Percentiles rank a stretch among this genome's conserved stretches.
Conservation (phyloP, 2,329 filamentous ascomycete species). For the Trichoderma polysporum region DNA sequence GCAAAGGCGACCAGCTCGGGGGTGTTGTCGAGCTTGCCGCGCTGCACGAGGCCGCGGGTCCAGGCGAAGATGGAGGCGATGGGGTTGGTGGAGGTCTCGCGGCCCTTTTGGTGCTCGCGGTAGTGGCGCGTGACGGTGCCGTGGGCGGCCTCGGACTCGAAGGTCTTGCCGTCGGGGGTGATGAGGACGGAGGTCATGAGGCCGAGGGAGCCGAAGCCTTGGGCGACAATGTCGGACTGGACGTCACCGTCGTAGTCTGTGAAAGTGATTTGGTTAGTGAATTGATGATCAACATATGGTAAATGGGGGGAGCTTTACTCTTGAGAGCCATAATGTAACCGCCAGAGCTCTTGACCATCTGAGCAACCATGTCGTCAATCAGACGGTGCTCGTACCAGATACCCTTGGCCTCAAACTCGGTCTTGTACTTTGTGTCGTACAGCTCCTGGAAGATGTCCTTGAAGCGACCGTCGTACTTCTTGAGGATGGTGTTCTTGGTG, state of each 20-base stretch:
- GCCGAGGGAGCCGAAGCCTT: slow-evolving; percentile 96
- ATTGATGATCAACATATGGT: neutral
- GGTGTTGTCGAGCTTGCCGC: slow-evolving; percentile 89
- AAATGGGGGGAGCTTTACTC: slow-evolving; percentile 58
- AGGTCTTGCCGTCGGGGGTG: slow-evolving; percentile 94
- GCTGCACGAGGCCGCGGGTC: slow-evolving; percentile 91
- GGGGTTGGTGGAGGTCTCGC: slow-evolving; percentile 96
- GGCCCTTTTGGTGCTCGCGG: slow-evolving; percentile 97
- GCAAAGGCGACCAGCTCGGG: slow-evolving; percentile 90
- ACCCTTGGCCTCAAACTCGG: slow-evolving; percentile 82
- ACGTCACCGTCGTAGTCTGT: slow-evolving; percentile 98
- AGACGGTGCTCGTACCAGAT: slow-evolving; percentile 99
- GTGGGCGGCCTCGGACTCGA: slow-evolving; percentile 96
- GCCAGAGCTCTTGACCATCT: slow-evolving; percentile 99
- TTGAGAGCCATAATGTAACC: slow-evolving; percentile 98
- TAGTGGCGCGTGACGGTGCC: slow-evolving; percentile 98
- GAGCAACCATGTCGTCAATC: slow-evolving; percentile 99
- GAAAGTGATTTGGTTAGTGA: neutral
- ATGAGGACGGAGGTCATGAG: slow-evolving; percentile 98
- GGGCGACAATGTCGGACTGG: slow-evolving; percentile 96
- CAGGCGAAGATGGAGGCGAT: slow-evolving; percentile 99
- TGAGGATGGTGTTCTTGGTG: slow-evolving; percentile 99
- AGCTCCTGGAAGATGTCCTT: slow-evolving; percentile 99
- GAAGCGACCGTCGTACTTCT: slow-evolving; percentile 98
- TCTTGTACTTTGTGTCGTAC: slow-evolving; percentile 84